Base-by-base conservation (phyloP, 352 stramenopile species). In the Phytophthora constricta region DNA sequence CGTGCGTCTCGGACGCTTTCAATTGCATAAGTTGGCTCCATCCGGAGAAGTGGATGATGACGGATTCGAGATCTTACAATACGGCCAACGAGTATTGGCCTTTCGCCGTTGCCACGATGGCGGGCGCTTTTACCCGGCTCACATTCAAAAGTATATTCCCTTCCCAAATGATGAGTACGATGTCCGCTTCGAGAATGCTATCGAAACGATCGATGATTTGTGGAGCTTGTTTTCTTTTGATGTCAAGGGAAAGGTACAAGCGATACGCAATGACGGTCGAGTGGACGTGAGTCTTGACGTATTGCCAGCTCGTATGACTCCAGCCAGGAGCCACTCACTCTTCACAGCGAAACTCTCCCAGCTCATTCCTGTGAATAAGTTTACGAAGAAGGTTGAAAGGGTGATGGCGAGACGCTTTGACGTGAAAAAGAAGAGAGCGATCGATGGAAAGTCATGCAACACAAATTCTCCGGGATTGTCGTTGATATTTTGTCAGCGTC, bases 131-230 rank as follows among this genome's bases (percentile, higher is more conserved):
- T 85, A 86, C 50, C 80, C 82, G 0, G 84, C 78, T 14, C 76
- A 79, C 34, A 67, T 92, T 16, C 72, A 76, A 48, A 66, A 76
- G 11, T 91, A 89, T 45, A 68, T 73, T 4, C 75, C 80, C 13
- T 90, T 82, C 26, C 78, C 79, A 3, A 3, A 52, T 1, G 79
- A 90, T 26, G 63, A 65, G 11, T 92, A 91, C 45, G 49, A 80
- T 8, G 75, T 92, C 5, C 48, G 65, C 20, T 92, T 91, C 55
- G 84, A 92, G 56, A 70, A 76, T 57, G 63, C 33, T 13, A 68
- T 92, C 17, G 72, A 90, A 22, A 83, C 68, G 10, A 86, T 92
- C 43, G 67, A 84, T 25, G 80, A 90, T 46, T 42, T 92, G n/a
- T 74, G 78, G 17, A 75, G 82, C 33, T 55, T 91, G 5, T 80